A percentile compares a stretch with the other conserved stretches of the same genome.
Conservation (phyloP, 2,329 filamentous ascomycete species). For the Colletotrichum coccodes region DNA sequence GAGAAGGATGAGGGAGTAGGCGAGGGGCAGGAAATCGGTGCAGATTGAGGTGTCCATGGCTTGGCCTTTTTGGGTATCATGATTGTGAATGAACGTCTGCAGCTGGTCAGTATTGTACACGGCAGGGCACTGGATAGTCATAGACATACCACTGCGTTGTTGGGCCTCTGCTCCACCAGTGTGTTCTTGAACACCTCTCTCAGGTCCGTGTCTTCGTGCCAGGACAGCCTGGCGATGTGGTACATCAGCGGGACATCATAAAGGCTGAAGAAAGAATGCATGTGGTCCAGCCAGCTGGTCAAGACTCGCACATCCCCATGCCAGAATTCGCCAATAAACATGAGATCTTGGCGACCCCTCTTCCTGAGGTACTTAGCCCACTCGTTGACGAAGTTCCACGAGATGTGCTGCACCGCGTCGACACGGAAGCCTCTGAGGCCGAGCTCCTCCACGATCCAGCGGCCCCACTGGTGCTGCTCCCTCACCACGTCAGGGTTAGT, state of each 20-base stretch:
- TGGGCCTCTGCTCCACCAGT: slow-evolving; percentile 15
- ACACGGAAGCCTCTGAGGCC: slow-evolving; percentile 20
- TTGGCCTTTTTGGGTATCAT: slow-evolving; percentile 29
- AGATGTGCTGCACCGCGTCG: slow-evolving; percentile 32
- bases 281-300: slow-evolving; percentile 23
- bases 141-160: slow-evolving; percentile 25
- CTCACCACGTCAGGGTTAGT: slow-evolving; percentile 26
- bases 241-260: slow-evolving; percentile 31
- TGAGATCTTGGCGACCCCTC: slow-evolving; percentile 6
- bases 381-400: slow-evolving; percentile 29
- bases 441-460: slow-evolving; percentile 28
- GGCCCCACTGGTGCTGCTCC: slow-evolving; percentile 26
- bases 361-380: slow-evolving; percentile 22
- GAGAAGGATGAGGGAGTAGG: slow-evolving; percentile 23
- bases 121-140: no score
- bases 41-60: slow-evolving; percentile 26
- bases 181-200: slow-evolving; percentile 25
- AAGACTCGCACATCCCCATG: slow-evolving; percentile 26
- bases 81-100: slow-evolving; percentile 29
- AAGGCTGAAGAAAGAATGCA: slow-evolving; percentile 28
- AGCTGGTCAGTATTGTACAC: not conserved
- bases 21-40: slow-evolving; percentile 16
- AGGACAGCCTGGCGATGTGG: slow-evolving; percentile 24
- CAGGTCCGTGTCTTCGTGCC: slow-evolving; percentile 16
- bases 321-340: slow-evolving; percentile 30